Evolutionary conservation across 1,284 basidiomycete genomes (phyloP).

Genomic region (Ceratobasidium sp.): DNA sequence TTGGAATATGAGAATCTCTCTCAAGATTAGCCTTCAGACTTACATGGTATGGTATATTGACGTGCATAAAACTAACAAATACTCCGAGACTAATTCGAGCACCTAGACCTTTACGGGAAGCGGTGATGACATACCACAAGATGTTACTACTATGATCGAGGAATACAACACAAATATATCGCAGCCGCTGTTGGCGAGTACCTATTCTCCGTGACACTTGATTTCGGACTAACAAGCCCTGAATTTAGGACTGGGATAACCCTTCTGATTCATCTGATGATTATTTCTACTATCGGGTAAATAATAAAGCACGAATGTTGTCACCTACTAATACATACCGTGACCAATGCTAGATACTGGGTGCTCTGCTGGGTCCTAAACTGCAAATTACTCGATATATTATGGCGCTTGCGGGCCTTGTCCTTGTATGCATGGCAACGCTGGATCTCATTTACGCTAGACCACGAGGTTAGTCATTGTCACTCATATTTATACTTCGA

Average conservation of each 20-base stretch:
- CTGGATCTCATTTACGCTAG: conserved; percentile 16
- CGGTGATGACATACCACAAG: not conserved
- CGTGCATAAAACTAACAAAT: not conserved
- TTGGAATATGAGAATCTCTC: conserved; percentile 26
- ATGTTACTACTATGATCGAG: conserved; percentile 11
- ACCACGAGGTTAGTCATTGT: conserved; percentile 9
- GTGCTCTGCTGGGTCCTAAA: conserved; percentile 5
- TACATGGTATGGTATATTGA: not conserved
- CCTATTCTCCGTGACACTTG: too few relatives aligned
- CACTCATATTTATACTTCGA: not conserved
- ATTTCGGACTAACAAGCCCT: not conserved
- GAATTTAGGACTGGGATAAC: conserved; percentile 14
- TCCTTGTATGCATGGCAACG: conserved; percentile 11
- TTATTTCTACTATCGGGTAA: conserved; percentile 17
- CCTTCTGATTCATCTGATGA: conserved; percentile 4
- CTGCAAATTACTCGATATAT: conserved; percentile 28
- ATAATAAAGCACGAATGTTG: too few relatives aligned
- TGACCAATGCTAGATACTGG: conserved; percentile 11
- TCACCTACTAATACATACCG: not conserved
- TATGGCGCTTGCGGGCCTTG: conserved; percentile 3
- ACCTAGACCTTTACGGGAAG: conserved; percentile 4
- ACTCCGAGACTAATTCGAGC: not conserved
- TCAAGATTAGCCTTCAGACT: conserved; percentile 20
- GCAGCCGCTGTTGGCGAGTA: conserved; percentile 1
- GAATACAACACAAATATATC: conserved; percentile 26